These are phyloP conservation scores for Eragrostis tef DNA, from an alignment of 202 grass and related monocot species.

Conservation along the genomic window DNA sequence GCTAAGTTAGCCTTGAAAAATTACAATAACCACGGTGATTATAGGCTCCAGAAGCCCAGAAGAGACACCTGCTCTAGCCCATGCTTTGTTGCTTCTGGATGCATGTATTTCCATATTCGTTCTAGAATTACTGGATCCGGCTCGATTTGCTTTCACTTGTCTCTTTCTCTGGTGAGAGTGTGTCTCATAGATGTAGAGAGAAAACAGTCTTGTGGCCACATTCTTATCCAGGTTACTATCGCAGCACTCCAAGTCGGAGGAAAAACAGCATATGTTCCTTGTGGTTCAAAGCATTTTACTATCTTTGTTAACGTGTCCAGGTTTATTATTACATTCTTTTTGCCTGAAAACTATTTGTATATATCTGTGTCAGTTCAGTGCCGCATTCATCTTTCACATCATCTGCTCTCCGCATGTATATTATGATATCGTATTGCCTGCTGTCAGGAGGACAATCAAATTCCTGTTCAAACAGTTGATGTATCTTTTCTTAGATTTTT, in stretches of 20 bases:
- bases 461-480: slow-evolving; percentile 49
- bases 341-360: neutral
- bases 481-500: slow-evolving; percentile 46
- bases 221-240: slow-evolving; percentile 1
- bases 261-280: slow-evolving; percentile 12
- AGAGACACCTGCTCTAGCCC: slow-evolving; percentile 53
- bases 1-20: slow-evolving; percentile 24
- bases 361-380: neutral
- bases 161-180: slow-evolving; percentile 1
- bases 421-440: neutral
- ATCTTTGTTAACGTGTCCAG: neutral
- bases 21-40: neutral
- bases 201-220: neutral
- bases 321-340: slow-evolving; percentile 27
- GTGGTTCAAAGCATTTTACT: slow-evolving; percentile 33
- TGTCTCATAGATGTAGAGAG: neutral
- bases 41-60: neutral
- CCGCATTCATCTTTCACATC: slow-evolving; percentile 13
- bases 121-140: slow-evolving; percentile 41
- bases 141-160: slow-evolving; percentile 47
- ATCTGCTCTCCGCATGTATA: neutral
- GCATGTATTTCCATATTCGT: slow-evolving; percentile 41
- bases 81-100: slow-evolving; percentile 49
- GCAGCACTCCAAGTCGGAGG: neutral
- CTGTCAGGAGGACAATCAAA: slow-evolving; percentile 36